Percentiles rank a stretch among this genome's conserved stretches.
Evolutionary conservation across 768 basidiomycete genomes (phyloP).

Genomic region (Leucocoprinus birnbaumii): DNA sequence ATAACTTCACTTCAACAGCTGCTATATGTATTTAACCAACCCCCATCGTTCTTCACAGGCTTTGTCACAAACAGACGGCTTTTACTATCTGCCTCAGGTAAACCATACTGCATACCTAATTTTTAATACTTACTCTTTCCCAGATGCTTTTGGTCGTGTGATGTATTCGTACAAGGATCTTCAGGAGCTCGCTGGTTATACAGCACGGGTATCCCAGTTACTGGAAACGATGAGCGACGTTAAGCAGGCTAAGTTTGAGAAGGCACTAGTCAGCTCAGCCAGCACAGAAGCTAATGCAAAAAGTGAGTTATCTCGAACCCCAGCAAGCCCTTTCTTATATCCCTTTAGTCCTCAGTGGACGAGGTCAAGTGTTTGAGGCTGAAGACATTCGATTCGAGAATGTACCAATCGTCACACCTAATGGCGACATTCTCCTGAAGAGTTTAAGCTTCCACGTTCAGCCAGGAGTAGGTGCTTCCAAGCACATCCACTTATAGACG

Average conservation of each 20-base stretch:
- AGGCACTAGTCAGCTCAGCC: constrained; percentile 78
- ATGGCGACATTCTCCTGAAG: constrained; percentile 87
- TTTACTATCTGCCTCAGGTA: constrained; percentile 81
- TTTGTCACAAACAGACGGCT: constrained; percentile 96
- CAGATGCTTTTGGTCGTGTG: constrained; percentile 91
- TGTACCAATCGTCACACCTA: constrained; percentile 95
- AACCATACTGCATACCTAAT: constrained; percentile 8
- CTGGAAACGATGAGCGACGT: constrained; percentile 92
- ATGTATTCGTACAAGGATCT: constrained; percentile 99
- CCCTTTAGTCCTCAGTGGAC: constrained; percentile 65
- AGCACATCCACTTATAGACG: not conserved
- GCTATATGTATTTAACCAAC: not conserved
- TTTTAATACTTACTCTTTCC: not conserved
- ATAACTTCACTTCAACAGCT: constrained; percentile 6
- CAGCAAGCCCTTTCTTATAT: not conserved
- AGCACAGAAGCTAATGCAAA: constrained; percentile 69
- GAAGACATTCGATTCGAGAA: constrained; percentile 91
- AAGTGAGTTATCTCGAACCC: constrained; percentile 45
- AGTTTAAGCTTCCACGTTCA: constrained; percentile 87
- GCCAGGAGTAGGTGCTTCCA: constrained; percentile 57
- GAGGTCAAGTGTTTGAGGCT: constrained; percentile 77
- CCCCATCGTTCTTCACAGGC: constrained; percentile 38
- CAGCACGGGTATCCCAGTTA: constrained; percentile 83
- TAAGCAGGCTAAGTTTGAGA: constrained; percentile 80
- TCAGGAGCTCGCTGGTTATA: constrained; percentile 94